These are phyloP conservation scores for Erysiphe neolycopersici DNA, from an alignment of 2,329 filamentous ascomycete genomes.

Conservation along the genomic window DNA sequence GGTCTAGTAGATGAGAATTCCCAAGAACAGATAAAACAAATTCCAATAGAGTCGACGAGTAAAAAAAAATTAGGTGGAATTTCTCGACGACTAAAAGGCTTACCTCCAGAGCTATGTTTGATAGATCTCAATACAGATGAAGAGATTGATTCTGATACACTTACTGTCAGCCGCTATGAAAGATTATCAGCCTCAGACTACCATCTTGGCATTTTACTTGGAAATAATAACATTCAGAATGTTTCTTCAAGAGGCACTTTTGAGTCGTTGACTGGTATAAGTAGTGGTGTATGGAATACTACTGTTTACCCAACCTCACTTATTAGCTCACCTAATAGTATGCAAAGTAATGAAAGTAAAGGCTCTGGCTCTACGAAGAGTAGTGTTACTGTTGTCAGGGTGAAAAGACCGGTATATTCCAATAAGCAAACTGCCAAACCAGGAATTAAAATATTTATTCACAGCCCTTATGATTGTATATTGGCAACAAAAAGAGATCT, in stretches of 20 bases:
- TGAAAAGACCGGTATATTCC: slow-evolving; percentile 1
- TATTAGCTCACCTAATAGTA: slow-evolving; percentile 65
- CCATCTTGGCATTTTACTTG: slow-evolving; percentile 61
- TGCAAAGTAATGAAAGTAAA: slow-evolving; percentile 30
- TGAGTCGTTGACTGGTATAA: slow-evolving; percentile 45
- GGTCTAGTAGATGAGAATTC: slow-evolving; percentile 8
- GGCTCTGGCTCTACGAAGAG: slow-evolving; percentile 25
- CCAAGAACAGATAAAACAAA: slow-evolving; percentile 14
- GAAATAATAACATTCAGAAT: slow-evolving; percentile 37
- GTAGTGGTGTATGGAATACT: slow-evolving; percentile 66
- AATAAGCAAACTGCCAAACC: slow-evolving; percentile 16
- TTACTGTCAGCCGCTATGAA: slow-evolving; percentile 70
- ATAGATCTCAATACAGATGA: slow-evolving; percentile 66
- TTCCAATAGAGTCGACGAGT: slow-evolving; percentile 21
- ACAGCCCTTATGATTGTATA: slow-evolving; percentile 93
- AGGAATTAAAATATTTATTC: slow-evolving; percentile 68
- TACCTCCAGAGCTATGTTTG: slow-evolving; percentile 68
- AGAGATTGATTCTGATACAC: slow-evolving; percentile 63
- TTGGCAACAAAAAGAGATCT: slow-evolving; percentile 69
- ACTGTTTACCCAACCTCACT: slow-evolving; percentile 68
- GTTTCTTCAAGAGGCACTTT: slow-evolving; percentile 42
- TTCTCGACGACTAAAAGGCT: slow-evolving; percentile 47
- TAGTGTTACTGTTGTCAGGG: slow-evolving; percentile 8
- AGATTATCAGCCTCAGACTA: slow-evolving; percentile 73
- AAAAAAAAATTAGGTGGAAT: slow-evolving; percentile 38